Base-by-base conservation (phyloP, 2,329 filamentous ascomycete genomes). In the Eurotiales sp. region DNA sequence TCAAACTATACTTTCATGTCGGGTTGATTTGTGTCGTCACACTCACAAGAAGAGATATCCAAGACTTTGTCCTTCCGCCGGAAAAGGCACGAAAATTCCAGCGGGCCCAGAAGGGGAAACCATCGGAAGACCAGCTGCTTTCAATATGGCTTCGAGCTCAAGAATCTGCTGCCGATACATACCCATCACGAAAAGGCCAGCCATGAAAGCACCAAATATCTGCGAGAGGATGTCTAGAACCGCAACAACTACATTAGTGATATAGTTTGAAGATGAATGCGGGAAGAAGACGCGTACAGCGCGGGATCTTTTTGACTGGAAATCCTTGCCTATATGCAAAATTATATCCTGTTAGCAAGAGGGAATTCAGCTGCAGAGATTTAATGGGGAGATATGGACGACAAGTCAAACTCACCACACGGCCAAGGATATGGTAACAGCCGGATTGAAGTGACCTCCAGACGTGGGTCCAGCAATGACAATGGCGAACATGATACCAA, bases 401-500 rank as follows among this genome's bases (percentile, higher is more conserved):
- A 43, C 51, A 27, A 30, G n/a, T n/a, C n/a, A 32, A 32, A 37
- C 34, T 19, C 7, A 55, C 50, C 50, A 53, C 11, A 74, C 53
- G 3, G 70, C 69, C 55, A 76, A 67, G 32, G 67, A 68, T 10
- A 77, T 64, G 0, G 76, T 78, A 41, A 79, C 71, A 12, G 73
- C 76, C 3, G 77, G 77, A 56, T 80, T 80, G 60, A 81, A 79
- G 56, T 81, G 78, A 1, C 76, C 79, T 51, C 81, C 79, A 5
- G 74, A 78, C 1, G 74, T 77, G 1, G 77, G 66, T 5, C 71
- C 80, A 56, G 77, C 81, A 30, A 74, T 77, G 50, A 82, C 80
- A 63, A 83, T 80, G 40, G 80, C 80, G 56, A 82, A 80, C 12
- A 78, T 76, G 58, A 83, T 81, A 3, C 80, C 80, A 14, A 82